Evolutionary conservation across 2,329 filamentous ascomycete genomes (phyloP).

Genomic region (Penicillium glabrum): DNA sequence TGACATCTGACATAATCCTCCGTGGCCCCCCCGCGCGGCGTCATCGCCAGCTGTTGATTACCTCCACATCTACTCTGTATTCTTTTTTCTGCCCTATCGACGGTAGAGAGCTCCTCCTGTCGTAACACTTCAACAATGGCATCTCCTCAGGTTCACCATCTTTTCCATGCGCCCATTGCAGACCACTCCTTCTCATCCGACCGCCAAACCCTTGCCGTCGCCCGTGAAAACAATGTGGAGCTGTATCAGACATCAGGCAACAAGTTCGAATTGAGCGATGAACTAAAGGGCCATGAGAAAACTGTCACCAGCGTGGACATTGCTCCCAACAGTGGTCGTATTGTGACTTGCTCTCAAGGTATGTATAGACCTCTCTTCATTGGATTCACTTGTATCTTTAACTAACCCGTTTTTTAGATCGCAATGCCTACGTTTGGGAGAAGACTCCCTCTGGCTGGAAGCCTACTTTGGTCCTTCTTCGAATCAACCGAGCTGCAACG

Average conservation of each 20-base stretch:
- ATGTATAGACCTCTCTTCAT: slow-evolving; percentile 17
- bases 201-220: slow-evolving; percentile 82
- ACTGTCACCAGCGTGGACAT: slow-evolving; percentile 95
- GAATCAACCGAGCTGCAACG: slow-evolving; percentile 94
- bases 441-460: slow-evolving; percentile 91
- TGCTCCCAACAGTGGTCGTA: slow-evolving; percentile 83
- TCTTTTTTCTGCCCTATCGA: slow-evolving; percentile 42
- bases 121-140: slow-evolving; percentile 64
- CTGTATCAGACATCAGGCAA: slow-evolving; percentile 74
- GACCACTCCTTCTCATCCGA: slow-evolving; percentile 98
- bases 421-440: slow-evolving; percentile 98
- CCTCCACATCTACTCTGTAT: not conserved
- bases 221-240: slow-evolving; percentile 85
- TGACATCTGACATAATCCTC: not conserved
- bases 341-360: slow-evolving; percentile 98
- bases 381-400: not conserved
- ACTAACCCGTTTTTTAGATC: slow-evolving; percentile 58
- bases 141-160: slow-evolving; percentile 86
- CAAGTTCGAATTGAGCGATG: slow-evolving; percentile 81
- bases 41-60: slow-evolving; percentile 10
- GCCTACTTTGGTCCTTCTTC: slow-evolving; percentile 91
- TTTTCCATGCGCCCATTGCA: slow-evolving; percentile 94
- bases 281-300: slow-evolving; percentile 96
- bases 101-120: slow-evolving; percentile 99
- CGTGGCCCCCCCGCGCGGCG: not conserved